Percentiles rank a stretch among this genome's conserved stretches.
phyloP scores from a whole-genome alignment of 176 grass and related monocot species.

The Lolium multiflorum region DNA sequence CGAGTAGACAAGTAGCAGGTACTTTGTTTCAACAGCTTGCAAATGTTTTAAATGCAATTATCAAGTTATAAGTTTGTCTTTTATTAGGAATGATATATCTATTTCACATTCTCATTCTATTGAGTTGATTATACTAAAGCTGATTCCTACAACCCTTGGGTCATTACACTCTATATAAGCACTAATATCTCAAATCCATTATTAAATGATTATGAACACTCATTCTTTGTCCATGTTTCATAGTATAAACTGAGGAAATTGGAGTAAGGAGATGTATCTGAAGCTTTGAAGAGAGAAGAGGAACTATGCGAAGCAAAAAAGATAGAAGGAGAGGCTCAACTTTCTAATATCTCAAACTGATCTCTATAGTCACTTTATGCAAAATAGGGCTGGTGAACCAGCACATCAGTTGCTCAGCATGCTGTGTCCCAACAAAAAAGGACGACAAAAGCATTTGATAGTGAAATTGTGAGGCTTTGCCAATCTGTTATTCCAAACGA shows the following conservation, averaged over 20 bases:
- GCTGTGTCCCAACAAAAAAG: slow-evolving; percentile 93
- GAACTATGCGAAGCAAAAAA: slow-evolving; percentile 91
- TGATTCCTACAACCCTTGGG: background rate
- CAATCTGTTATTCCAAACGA: slow-evolving; percentile 59
- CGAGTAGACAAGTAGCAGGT: slow-evolving; percentile 98
- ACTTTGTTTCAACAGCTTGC: slow-evolving; percentile 26
- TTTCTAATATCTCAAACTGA: slow-evolving; percentile 98
- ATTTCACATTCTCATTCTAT: background rate
- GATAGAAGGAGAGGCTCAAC: slow-evolving; percentile 95
- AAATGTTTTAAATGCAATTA: background rate
- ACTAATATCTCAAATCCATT: background rate
- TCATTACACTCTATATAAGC: slow-evolving; percentile 24
- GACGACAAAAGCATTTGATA: slow-evolving; percentile 97
- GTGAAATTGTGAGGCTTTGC: slow-evolving; percentile 73
- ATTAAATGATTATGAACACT: slow-evolving; percentile 24
- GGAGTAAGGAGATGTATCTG: slow-evolving; percentile 91
- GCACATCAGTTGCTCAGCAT: slow-evolving; percentile 66
- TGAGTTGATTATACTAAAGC: slow-evolving; percentile 19
- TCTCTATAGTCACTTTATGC: slow-evolving; percentile 99
- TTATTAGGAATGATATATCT: slow-evolving; percentile 27
- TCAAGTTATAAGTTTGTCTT: slow-evolving; percentile 11
- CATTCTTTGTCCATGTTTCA: slow-evolving; percentile 24
- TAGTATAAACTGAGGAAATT: slow-evolving; percentile 93
- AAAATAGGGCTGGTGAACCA: slow-evolving; percentile 80
- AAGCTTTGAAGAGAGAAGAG: slow-evolving; percentile 96